Conservation (phyloP, 2,329 filamentous ascomycete species). For the Cladophialophora exuberans region DNA sequence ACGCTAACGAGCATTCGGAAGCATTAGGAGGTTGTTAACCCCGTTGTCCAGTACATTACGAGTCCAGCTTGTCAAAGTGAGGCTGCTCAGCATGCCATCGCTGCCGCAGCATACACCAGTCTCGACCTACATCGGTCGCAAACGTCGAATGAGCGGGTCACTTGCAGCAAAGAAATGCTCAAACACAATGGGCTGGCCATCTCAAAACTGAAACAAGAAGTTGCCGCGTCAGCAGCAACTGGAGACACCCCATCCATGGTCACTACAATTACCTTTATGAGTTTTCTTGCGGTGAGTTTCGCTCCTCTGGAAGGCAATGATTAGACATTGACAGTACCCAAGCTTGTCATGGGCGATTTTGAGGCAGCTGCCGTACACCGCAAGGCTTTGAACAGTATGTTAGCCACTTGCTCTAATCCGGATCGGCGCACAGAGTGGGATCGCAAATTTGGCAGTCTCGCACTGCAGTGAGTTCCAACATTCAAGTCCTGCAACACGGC, state of each 20-base stretch:
- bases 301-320: background rate
- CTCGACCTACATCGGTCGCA: background rate
- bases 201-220: background rate
- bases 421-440: background rate
- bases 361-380: background rate
- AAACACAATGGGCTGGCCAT: background rate
- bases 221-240: background rate
- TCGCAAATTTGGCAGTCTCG: background rate
- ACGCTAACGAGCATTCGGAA: background rate
- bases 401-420: background rate
- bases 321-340: background rate
- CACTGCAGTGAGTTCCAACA: background rate
- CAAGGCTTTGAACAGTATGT: background rate
- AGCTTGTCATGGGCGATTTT: background rate
- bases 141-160: background rate
- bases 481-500: background rate
- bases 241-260: background rate
- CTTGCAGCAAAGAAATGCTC: background rate
- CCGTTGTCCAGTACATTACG: background rate
- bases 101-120: background rate
- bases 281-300: background rate
- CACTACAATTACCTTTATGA: background rate
- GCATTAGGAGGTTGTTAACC: background rate
- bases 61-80: slow-evolving; percentile 1
- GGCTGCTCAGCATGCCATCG: slow-evolving; percentile 2